These are phyloP conservation scores for Didymella segeticola DNA, from an alignment of 2,329 filamentous ascomycete species.

Conservation along the genomic window DNA sequence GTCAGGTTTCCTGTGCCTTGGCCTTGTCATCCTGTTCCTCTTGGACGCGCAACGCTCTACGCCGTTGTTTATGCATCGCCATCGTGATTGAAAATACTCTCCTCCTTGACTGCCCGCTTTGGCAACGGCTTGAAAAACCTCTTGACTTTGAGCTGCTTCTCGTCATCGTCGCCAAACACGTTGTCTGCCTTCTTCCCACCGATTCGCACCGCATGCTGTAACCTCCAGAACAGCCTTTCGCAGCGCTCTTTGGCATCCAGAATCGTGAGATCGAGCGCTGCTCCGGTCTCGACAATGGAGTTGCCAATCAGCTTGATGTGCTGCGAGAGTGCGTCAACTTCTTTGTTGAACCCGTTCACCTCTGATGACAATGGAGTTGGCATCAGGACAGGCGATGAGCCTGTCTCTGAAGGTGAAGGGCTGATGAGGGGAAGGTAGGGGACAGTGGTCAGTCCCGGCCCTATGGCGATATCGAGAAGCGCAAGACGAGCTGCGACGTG, in stretches of 20 bases:
- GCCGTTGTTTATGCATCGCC: neutral
- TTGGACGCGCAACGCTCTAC: neutral
- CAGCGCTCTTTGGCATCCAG: conserved; percentile 79
- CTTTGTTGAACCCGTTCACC: conserved; percentile 68
- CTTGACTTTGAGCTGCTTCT: conserved; percentile 54
- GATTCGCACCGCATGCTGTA: conserved; percentile 74
- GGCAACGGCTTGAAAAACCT: conserved; percentile 20
- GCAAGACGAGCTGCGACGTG: conserved; percentile 69
- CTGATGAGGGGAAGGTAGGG: conserved; percentile 40
- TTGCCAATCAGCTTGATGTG: conserved; percentile 56
- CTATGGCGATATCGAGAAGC: conserved; percentile 77
- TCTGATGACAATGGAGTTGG: conserved; percentile 32
- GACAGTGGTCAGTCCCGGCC: conserved; percentile 60
- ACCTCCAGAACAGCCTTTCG: conserved; percentile 75
- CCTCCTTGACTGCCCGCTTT: conserved; percentile 5
- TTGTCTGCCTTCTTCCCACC: conserved; percentile 52
- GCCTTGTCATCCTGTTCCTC: neutral
- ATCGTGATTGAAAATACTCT: conserved; percentile 25
- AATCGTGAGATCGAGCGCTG: conserved; percentile 60
- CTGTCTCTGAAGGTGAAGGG: conserved; percentile 30
- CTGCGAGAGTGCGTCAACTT: conserved; percentile 71
- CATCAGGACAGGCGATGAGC: conserved; percentile 23
- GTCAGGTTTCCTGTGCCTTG: no score
- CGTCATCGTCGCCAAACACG: conserved; percentile 54
- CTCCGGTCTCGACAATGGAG: conserved; percentile 76